These are phyloP conservation scores for Gossypium bickii DNA, from an alignment of 345 rosid genomes.

Conservation along the genomic window DNA sequence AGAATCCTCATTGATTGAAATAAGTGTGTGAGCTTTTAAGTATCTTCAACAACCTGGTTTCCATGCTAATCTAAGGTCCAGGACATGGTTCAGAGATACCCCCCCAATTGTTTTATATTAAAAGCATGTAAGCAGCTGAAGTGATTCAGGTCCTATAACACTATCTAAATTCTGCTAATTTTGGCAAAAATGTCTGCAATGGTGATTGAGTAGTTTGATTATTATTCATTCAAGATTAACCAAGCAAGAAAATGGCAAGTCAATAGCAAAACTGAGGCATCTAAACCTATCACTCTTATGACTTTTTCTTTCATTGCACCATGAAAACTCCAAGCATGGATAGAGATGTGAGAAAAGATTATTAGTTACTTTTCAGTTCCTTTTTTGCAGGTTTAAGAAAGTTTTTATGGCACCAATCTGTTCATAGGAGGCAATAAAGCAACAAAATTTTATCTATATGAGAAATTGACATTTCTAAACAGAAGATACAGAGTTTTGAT, in stretches of 20 bases:
- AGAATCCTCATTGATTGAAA: conserved; percentile 14
- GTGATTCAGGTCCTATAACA: neutral
- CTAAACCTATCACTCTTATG: conserved; percentile 5
- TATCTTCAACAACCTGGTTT: conserved; percentile 11
- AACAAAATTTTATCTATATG: conserved; percentile 11
- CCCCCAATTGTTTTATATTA: neutral
- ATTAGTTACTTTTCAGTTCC: conserved; percentile 31
- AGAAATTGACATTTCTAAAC: no score
- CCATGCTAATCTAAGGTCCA: neutral
- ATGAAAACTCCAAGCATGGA: conserved; percentile 34
- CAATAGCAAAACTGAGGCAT: neutral
- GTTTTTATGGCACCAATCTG: conserved; percentile 17
- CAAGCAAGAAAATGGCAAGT: neutral
- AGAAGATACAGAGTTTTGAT: no score
- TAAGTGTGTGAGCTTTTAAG: conserved; percentile 12
- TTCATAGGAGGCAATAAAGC: conserved; percentile 19
- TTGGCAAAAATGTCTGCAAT: neutral
- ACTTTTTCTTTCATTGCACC: conserved; percentile 34
- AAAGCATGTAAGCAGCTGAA: neutral
- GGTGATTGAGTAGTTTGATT: neutral
- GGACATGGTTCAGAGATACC: neutral
- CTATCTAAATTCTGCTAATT: neutral
- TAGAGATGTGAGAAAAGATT: conserved; percentile 31
- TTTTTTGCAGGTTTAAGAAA: conserved; percentile 41
- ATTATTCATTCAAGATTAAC: neutral